Evolutionary conservation across 2,329 filamentous ascomycete species (phyloP), one percentile per base, ranked within the genome.

Genomic region (Ceratocystis cubensis): DNA sequence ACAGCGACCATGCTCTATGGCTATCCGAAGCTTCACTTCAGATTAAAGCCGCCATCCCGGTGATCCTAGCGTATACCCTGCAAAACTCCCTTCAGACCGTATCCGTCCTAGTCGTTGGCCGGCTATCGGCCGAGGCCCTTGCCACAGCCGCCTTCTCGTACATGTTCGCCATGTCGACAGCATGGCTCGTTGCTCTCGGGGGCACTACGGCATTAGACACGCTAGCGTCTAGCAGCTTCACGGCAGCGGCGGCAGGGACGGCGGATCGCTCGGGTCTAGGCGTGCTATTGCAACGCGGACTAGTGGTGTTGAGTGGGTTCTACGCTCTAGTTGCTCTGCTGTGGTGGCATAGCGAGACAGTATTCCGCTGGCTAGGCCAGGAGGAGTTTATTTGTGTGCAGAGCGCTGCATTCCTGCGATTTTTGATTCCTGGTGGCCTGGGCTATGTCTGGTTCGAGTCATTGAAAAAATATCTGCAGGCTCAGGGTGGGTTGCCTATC

Each of bases 111-210:
- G 86, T 96, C 46, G 89, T 90, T 2, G 91, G 91, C 8, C 85
- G 89, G 2, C 78, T 91, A 0, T 92, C 88, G 0, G 87, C 91
- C 0, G 88, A 94, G 74, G 85, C 90, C 1, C 78, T 96, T 5
- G 89, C 91, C 0, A 89, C 88, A 0, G 87, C 89, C 0, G 90
- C 91, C 0, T 96, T 96, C 72, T 89, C 88, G 1, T 93, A 94
- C 78, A 96, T 96, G 91, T 96, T 96, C 71, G 91, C 91, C 65
- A 91, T 93, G 88, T 86, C 88, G 25, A 91, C 89, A 0, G 91
- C 86, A 0, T 95, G 91, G 90, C 81, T 96, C 46, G 88, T 96
- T 68, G 91, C 87, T 0, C 81, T 96, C 3, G 91, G 91, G 33
- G 91, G 91, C 6, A 92, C 89, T 0, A 96, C 89, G 0, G 91